Evolutionary conservation across 140 eudicot genomes (phyloP), one percentile per base, ranked within the genome.

Genomic region (Cichorium intybus): DNA sequence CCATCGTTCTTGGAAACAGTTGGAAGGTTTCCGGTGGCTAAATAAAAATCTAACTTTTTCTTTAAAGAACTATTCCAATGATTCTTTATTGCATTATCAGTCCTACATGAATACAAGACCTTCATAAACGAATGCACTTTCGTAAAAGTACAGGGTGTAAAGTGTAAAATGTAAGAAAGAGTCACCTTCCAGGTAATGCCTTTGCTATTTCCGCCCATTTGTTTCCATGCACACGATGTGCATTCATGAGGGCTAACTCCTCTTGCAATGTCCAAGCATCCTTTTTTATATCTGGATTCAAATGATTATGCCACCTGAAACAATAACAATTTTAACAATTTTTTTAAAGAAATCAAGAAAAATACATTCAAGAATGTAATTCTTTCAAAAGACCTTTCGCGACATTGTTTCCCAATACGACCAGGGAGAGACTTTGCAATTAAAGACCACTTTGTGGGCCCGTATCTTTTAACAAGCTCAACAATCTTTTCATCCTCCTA

Each of bases 141-240:
- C 7, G 41, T 61, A 24, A 20, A 21, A 28, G 3, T 4, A 10
- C 2, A 50, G 20, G 49, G 47, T 12, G 51, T 20, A 31, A n/a
- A 21, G 41, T 39, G 46, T 48, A n/a, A n/a, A 59, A 6, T 35
- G 27, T 35, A 9, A 31, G 20, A 8, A 54, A 56, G 9, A 21
- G 54, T 24, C 74, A 84, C 93, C 96, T 87, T 77, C 97, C 96
- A 35, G 97, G 95, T 24, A 93, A 77, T 24, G 83, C 84, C 74
- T 84, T 93, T 17, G 99, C 95, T 37, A 93, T 81, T 79, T 93
- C 97, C 57, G 99, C 99, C 99, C 99, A 93, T 82, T 80, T 93
- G 75, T 93, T 93, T 58, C 99, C 99, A 80, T 81, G 76, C 46
- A 68, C 49, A 48, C 82, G 85, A 56, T 89, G 99, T 54, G 99